Evolutionary conservation across 176 grass and related monocot genomes (phyloP).

Genomic region (Raddia distichophylla): DNA sequence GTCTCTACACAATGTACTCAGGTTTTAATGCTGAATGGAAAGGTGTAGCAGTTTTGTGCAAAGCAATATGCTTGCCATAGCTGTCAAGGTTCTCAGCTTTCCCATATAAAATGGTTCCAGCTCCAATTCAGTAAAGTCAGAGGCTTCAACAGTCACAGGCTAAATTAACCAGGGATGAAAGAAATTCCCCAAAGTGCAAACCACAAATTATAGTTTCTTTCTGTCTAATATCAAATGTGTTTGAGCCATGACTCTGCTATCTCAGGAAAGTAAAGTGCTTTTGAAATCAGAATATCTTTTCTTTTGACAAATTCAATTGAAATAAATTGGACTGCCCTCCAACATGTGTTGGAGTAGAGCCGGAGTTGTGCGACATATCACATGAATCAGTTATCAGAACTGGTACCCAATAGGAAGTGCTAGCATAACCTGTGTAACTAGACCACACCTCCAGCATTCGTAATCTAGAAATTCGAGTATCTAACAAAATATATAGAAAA

Average conservation of each 20-base stretch:
- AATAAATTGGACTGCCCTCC: background rate
- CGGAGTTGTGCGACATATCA: background rate
- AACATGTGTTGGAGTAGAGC: background rate
- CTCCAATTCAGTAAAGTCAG: background rate
- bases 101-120: constrained; percentile 9
- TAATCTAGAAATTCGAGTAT: constrained; percentile 6
- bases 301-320: background rate
- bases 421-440: background rate
- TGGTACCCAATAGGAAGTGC: background rate
- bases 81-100: background rate
- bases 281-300: constrained; percentile 5
- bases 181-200: background rate
- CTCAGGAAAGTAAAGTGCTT: background rate
- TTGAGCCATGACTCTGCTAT: background rate
- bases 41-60: background rate
- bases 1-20: background rate
- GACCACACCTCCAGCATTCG: background rate
- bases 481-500: background rate
- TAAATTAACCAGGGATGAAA: background rate
- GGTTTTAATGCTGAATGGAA: constrained; percentile 26
- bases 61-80: background rate
- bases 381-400: background rate
- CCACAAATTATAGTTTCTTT: background rate
- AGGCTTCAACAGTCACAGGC: background rate
- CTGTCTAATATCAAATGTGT: background rate